phyloP scores from a whole-genome alignment of 495 filamentous ascomycete genomes.

The Bathelium albidoporum region DNA sequence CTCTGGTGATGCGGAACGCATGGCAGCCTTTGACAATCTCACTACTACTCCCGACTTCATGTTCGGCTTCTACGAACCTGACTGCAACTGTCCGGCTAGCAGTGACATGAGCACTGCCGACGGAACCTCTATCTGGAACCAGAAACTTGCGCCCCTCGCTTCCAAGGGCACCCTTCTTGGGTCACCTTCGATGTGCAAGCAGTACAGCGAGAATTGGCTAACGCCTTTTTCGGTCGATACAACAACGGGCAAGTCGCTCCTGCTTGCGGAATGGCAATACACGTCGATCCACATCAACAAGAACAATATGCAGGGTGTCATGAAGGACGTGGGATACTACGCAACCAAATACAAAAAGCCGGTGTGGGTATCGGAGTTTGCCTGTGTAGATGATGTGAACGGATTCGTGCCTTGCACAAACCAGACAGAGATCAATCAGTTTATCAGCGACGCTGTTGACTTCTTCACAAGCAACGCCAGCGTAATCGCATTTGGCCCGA shows the following conservation, averaged over 20 bases:
- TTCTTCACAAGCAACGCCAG: slow-evolving; percentile 17
- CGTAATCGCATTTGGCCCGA: slow-evolving; percentile 23
- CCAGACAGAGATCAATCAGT: slow-evolving; percentile 16
- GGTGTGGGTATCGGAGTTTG: slow-evolving; percentile 26
- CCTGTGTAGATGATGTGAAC: slow-evolving; percentile 20
- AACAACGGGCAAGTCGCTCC: background rate
- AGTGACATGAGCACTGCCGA: slow-evolving; percentile 15
- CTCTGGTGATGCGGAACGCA: slow-evolving; percentile 11
- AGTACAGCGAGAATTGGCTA: slow-evolving; percentile 22
- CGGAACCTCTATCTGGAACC: slow-evolving; percentile 19
- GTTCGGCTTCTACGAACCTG: slow-evolving; percentile 28
- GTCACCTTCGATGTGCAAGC: slow-evolving; percentile 22
- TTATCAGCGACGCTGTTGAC: slow-evolving; percentile 20
- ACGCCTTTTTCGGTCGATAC: slow-evolving; percentile 17
- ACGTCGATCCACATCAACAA: slow-evolving; percentile 26
- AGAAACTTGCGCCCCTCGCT: slow-evolving; percentile 16
- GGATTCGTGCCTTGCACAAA: slow-evolving; percentile 14
- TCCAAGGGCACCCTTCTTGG: slow-evolving; percentile 17
- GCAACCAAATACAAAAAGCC: slow-evolving; percentile 21
- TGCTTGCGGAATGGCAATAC: slow-evolving; percentile 18
- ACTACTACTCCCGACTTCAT: slow-evolving; percentile 16
- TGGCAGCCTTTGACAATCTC: slow-evolving; percentile 16
- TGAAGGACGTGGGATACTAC: slow-evolving; percentile 22
- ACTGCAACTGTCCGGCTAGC: slow-evolving; percentile 21
- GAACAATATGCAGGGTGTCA: slow-evolving; percentile 16